These are phyloP conservation scores for Syzygium jambos DNA, from an alignment of 345 rosid species.

Conservation along the genomic window DNA sequence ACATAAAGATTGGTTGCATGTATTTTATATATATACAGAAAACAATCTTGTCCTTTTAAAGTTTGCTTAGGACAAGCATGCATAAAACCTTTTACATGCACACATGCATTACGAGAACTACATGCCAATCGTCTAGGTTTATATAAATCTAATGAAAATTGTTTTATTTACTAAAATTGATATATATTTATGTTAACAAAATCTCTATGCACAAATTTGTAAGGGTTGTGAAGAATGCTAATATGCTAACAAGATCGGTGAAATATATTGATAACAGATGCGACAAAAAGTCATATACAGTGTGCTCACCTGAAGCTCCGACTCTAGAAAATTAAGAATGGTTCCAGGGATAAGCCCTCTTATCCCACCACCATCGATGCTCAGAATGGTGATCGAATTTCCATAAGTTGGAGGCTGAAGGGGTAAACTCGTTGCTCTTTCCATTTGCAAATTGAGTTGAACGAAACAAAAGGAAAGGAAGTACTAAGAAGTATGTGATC, in stretches of 20 bases:
- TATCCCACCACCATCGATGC: slow-evolving; percentile 47
- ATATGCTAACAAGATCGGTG: not conserved
- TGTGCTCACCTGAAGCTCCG: slow-evolving; percentile 20
- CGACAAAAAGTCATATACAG: not conserved
- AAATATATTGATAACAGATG: not conserved
- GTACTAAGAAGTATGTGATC: not conserved
- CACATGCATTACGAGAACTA: not conserved
- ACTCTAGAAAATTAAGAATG: slow-evolving; percentile 21
- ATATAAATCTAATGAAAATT: not conserved
- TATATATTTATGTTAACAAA: not conserved
- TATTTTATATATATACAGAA: slow-evolving; percentile 3
- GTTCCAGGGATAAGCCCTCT: slow-evolving; percentile 38
- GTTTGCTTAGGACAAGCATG: not conserved
- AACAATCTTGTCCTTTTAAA: slow-evolving; percentile 10
- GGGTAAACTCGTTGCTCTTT: slow-evolving; percentile 2
- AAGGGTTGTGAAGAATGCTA: not conserved
- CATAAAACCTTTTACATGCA: not conserved
- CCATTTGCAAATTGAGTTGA: not conserved
- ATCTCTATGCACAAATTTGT: not conserved
- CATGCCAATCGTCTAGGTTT: not conserved
- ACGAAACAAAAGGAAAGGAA: not conserved
- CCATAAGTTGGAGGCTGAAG: slow-evolving; percentile 23
- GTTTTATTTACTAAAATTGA: not conserved
- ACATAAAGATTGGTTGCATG: not conserved
- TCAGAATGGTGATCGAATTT: slow-evolving; percentile 24